phyloP scores from a whole-genome alignment of 1,284 basidiomycete genomes.

The Chiua sp. region DNA sequence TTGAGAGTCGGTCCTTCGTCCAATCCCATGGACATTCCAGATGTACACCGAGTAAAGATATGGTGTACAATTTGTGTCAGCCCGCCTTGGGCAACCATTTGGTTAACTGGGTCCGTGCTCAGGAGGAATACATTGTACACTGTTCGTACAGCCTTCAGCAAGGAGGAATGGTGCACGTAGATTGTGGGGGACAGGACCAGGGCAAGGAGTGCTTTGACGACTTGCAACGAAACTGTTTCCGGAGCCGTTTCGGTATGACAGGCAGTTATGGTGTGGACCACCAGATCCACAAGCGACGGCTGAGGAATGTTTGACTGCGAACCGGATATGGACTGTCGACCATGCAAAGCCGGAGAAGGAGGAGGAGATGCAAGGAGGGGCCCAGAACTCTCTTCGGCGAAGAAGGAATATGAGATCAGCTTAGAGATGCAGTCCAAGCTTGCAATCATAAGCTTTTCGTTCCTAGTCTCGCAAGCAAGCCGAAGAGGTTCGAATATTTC shows the following conservation, averaged over 20 bases:
- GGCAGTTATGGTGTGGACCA: constrained; percentile 92
- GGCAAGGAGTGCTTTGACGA: constrained; percentile 92
- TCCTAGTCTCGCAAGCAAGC: constrained; percentile 92
- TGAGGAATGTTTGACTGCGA: constrained; percentile 59
- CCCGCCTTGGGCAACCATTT: constrained; percentile 96
- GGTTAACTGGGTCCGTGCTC: constrained; percentile 88
- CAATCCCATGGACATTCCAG: constrained; percentile 39
- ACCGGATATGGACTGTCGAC: constrained; percentile 48
- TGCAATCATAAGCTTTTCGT: constrained; percentile 91
- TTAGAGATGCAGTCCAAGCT: constrained; percentile 97
- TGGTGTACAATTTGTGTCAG: constrained; percentile 98
- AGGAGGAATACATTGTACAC: constrained; percentile 97
- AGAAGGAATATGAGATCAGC: constrained; percentile 96
- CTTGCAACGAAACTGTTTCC: constrained; percentile 91
- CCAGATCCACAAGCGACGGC: constrained; percentile 85
- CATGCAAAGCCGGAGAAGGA: constrained; percentile 63
- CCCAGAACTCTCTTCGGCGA: constrained; percentile 60
- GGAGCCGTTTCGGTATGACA: constrained; percentile 90
- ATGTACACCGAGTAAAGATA: constrained; percentile 82
- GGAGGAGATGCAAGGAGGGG: constrained; percentile 62
- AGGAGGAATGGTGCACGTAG: constrained; percentile 90
- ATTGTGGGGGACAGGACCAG: constrained; percentile 87
- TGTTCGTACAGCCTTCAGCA: constrained; percentile 94
- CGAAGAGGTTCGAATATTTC: constrained; percentile 94
- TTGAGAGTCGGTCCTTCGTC: constrained; percentile 25